Conservation (phyloP, 371 early-diverging fungal genomes). For the Rhizomucor miehei region DNA sequence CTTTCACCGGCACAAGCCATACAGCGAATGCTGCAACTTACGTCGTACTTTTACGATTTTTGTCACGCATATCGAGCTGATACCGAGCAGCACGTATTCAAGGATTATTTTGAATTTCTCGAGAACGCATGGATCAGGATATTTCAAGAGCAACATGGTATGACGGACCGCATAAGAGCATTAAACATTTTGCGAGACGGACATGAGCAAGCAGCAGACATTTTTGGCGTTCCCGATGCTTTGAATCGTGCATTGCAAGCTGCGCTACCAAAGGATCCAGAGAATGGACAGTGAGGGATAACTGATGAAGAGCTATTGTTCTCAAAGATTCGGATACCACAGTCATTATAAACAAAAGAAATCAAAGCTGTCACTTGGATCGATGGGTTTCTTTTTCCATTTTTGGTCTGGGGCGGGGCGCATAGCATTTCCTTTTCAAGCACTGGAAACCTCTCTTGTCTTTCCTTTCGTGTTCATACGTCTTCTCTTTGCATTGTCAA, state of each 20-base stretch:
- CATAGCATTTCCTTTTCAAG: too few species aligned
- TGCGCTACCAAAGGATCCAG: constrained; percentile 1
- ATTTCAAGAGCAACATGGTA: constrained; percentile 10
- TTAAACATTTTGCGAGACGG: constrained; percentile 34
- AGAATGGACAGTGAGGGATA: too few species aligned
- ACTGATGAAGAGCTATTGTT: too few species aligned
- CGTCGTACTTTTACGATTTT: constrained; percentile 36
- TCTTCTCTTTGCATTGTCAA: too few species aligned
- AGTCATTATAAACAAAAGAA: too few species aligned
- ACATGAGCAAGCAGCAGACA: constrained; percentile 22
- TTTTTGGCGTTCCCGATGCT: constrained; percentile 13
- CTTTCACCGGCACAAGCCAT: constrained; percentile 19
- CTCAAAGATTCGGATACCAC: too few species aligned
- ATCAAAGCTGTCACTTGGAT: too few species aligned
- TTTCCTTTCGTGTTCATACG: too few species aligned
- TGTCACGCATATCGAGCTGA: constrained; percentile 29
- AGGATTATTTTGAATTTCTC: constrained; percentile 29
- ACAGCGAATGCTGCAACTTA: constrained; percentile 24
- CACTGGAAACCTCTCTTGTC: too few species aligned
- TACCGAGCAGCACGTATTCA: constrained; percentile 22
- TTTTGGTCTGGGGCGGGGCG: too few species aligned
- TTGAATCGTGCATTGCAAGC: constrained; percentile 15
- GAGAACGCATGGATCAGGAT: constrained; percentile 29
- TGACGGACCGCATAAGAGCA: constrained; percentile 34
- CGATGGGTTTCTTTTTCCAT: too few species aligned